Evolutionary conservation across 768 basidiomycete genomes (phyloP), one percentile per base, ranked within the genome.

Genomic region (Lepiota venenata): DNA sequence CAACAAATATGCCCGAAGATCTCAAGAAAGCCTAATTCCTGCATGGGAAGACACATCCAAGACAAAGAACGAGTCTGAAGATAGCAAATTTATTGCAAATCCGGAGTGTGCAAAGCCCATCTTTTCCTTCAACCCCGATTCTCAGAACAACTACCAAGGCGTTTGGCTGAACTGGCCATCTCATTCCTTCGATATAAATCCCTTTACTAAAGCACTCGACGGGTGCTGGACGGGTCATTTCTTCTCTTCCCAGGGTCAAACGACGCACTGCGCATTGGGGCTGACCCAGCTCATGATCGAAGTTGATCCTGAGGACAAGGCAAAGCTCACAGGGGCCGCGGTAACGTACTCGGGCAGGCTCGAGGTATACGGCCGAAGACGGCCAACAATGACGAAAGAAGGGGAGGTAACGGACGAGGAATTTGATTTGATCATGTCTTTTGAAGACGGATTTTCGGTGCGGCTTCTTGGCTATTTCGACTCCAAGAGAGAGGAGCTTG

Each of bases 381-480:
- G 46, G 16, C 20, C 32, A 32, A 18, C 10, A 9, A 8, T 32
- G 3, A 2, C 15, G 18, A 50, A 32, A 7, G 35, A n/a, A 14
- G 16, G 16, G 7, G 18, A 20, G 6, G 41, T 16, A 25, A 53
- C n/a, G 12, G 8, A 16, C n/a, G 45, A 40, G 18, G 47, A 55
- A 21, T 21, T 50, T 15, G 47, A 49, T 21, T 37, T 58, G n/a
- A 22, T 47, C 11, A 45, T 58, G 39, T 35, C 42, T 2, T 58
- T 45, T 20, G 47, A 55, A 2, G 57, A 58, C 27, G 52, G 41
- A 7, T 55, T 38, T 45, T 55, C 52, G n/a, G 37, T 55, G 10
- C n/a, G 51, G 25, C 43, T 53, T 25, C 20, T 43, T 20, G 57
- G 57, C 2, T 29, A 25, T 12, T 38, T 58, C n/a, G 21, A 29